Evolutionary conservation across 1,139 yeast genomes (phyloP), one percentile per base, ranked within the genome.

Genomic region (Debaryomyces coudertii): DNA sequence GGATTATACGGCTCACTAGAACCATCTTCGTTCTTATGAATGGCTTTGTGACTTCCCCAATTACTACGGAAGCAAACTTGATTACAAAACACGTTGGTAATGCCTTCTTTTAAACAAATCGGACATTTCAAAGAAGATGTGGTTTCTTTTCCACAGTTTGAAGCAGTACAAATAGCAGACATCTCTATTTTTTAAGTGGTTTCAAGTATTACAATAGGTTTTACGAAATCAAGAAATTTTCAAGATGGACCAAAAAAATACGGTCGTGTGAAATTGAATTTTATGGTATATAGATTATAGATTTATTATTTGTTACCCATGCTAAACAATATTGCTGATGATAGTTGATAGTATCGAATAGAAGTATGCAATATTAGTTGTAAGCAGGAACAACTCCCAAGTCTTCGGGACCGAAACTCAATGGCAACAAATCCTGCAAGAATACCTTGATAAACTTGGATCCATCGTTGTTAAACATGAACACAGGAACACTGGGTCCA

Each of bases 391-490:
- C 36, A n/a, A 47, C 44, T 11, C 58, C 63, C 46, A 87, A 65
- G 55, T 84, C 80, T 22, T 79, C 92, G 0, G 97, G 97, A 0
- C 97, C 97, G 66, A 92, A 92, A 57, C 95, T 84, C 61, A 79
- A 62, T 0, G 98, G 98, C 40, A 90, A 71, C 48, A 92, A 69
- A 43, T 85, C 89, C n/a, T 71, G 76, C 46, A 90, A 61, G 7
- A 79, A 73, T 56, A 65, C 71, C 53, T 72, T 65, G 42, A 74
- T 59, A 50, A 62, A 69, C 42, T 68, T 61, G 14, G 69, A 57
- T 0, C 85, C 89, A 41, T 72, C 75, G 1, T 61, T 63, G 43
- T 79, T 76, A 56, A 81, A 83, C 90, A 89, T 83, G 55, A 76
- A 77, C 2, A 88, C 63, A 0, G 85, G 83, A 18, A 81, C 61